phyloP scores from a whole-genome alignment of 176 grass and related monocot genomes.

The Bromus sterilis region DNA sequence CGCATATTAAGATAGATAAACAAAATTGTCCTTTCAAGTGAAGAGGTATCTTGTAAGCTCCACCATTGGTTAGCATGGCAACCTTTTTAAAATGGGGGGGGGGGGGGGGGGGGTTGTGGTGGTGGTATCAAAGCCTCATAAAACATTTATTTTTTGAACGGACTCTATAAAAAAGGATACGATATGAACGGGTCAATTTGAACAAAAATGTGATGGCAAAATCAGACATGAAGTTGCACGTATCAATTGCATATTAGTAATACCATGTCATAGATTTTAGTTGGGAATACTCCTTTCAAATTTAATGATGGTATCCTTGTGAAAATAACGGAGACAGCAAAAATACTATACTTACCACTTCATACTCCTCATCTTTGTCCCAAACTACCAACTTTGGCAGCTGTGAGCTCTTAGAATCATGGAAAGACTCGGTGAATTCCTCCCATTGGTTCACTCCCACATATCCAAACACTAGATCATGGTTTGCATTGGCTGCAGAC shows the following conservation, averaged over 20 bases:
- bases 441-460: conserved; percentile 79
- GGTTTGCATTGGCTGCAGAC: conserved; percentile 75
- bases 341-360: conserved; percentile 54
- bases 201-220: neutral
- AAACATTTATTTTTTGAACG: no score
- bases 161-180: neutral
- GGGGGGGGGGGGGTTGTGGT: no score
- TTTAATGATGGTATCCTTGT: neutral
- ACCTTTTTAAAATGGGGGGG: no score
- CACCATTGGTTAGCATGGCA: no score
- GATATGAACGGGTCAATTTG: neutral
- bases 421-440: conserved; percentile 70
- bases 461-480: conserved; percentile 85
- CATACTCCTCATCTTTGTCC: conserved; percentile 80
- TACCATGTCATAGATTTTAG: neutral
- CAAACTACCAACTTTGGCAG: conserved; percentile 80
- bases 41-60: no score
- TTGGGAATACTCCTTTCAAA: neutral
- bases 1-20: no score
- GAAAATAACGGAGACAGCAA: neutral
- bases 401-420: conserved; percentile 42
- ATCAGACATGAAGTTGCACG: neutral
- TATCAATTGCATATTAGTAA: neutral
- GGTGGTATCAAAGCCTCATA: no score
- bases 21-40: no score